Evolutionary conservation across 2,329 filamentous ascomycete species (phyloP), one percentile per base, ranked within the genome.

Genomic region (Didymella glomerata): DNA sequence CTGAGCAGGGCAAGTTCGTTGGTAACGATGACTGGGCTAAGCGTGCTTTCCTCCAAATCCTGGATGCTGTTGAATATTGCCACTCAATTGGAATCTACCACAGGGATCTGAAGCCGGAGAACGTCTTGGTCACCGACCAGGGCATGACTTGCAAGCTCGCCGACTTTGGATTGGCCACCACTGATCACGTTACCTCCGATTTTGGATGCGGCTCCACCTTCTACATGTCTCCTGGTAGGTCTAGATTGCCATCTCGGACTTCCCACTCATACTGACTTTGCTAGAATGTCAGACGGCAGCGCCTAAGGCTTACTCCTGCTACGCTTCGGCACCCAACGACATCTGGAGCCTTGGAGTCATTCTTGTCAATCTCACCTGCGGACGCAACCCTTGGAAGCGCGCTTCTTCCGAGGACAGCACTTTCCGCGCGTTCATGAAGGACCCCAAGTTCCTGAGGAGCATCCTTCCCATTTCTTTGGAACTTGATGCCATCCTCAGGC

Each of bases 341-440:
- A 88, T 98, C 69, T 99, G 95, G 95, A 94, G 91, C 73, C 86
- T 99, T n/a, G 95, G 95, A 68, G 94, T 99, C 52, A 97, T 99
- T 76, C 85, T 99, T 61, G 93, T 99, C 71, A 99, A 99, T 82
- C 84, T 99, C 68, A 96, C 93, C 50, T 99, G 95, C 81, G 95
- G 95, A 75, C 92, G 95, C 77, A 99, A 99, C 80, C 95, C 95
- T 60, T 99, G 95, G 95, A 98, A 98, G 82, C 90, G 95, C 77
- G 95, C 95, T 62, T 97, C 93, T 13, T 83, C 88, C 68, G 92
- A 97, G 77, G 95, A 99, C 79, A 92, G 92, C 65, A 98, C 95
- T 45, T 99, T 98, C 85, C 88, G 90, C 72, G 93, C 93, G 54
- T 98, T 91, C 80, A 86, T 91, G 69, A 90, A 90, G 82, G 92